Evolutionary conservation across 73 alveolate genomes (phyloP), one percentile per base, ranked within the genome.

Genomic region (Durusdinium trenchii): DNA sequence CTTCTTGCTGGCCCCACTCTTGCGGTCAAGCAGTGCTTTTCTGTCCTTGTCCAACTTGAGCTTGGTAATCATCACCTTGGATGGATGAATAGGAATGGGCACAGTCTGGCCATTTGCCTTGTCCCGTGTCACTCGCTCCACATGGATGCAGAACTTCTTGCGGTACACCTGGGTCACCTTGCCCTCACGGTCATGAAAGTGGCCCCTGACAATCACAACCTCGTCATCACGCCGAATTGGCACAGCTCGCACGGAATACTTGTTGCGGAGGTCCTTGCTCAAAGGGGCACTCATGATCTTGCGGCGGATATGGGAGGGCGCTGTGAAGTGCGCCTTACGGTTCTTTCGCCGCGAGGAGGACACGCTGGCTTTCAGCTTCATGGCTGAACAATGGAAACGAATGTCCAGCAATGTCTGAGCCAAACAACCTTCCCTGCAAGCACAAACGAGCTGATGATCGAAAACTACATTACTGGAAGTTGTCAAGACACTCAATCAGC

Each of bases 221-320:
- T 99, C 99, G 85, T 99, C 99, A 89, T 99, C 99, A 99, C 99
- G 99, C 95, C 99, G 99, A 99, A 99, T 99, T 93, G 99, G 99
- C 99, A 99, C 99, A 26, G 99, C 99, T 96, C 99, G 99, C 95
- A 99, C 99, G 7, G 52, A 23, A 32, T 87, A 87, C 96, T 87
- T 87, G 71, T 62, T 50, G 35, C 96, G 96, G 81, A 87, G 85
- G 82, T 99, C 99, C 99, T 99, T 99, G 81, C 99, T 78, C 99
- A 99, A 92, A 86, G 99, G 99, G 93, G 99, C 98, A 86, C 99
- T 94, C 99, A 99, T 99, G 99, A 99, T 78, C 99, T 97, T 99
- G 99, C 99, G 99, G 94, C 99, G 99, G 89, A 99, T 86, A 99
- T 99, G 99, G 48, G 99, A 99, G 42, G 99, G 99, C 78, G 99